Base-by-base conservation (phyloP, 192 early-diverging fungal species). In the Coemansia sp. region DNA sequence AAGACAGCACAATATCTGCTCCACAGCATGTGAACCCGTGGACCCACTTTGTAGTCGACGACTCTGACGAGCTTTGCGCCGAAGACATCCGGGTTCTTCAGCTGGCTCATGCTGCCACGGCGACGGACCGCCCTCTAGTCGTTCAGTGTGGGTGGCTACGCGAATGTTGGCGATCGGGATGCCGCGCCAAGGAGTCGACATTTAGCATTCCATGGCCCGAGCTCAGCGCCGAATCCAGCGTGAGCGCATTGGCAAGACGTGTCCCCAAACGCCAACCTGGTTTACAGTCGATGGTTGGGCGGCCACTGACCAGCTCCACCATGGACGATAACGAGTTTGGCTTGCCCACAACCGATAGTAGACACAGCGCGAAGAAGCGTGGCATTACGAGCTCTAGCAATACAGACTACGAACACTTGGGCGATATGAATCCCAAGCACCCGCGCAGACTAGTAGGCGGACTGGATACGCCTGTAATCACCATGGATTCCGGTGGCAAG, bases 1-100 rank as follows among this genome's bases (percentile, higher is more conserved):
- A 67, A 6, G 65, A 46, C 25, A 32, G 0, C 27, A 32, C 27
- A 7, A 25, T 19, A 17, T 14, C 51, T 4, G 27, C 36, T 35
- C 29, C 29, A 17, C 51, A 51, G 25, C 11, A 29, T 11, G 24
- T 15, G 22, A 29, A 14, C 31, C 53, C 11, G 36, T 72, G 64
- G 36, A 77, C 75, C 6, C 75, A 77, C 31, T 77, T 51, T 64
- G 56, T 77, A 3, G 70, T 72, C 24, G 70, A 51, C 20, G 65
- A 72, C 36, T 64, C 65, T 17, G 69, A 64, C 14, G 36, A 72
- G 46, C 64, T 72, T 9, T 65, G 70, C 20, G 49, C 27, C 7
- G 57, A 60, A 7, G 70, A 72, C 32, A 14, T 53, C 9, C 31
- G 11, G 11, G n/a, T 42, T 24, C 29, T 72, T 46, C 31, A 46